phyloP scores from a whole-genome alignment of 257 asterid genomes.

The Cordia subcordata region DNA sequence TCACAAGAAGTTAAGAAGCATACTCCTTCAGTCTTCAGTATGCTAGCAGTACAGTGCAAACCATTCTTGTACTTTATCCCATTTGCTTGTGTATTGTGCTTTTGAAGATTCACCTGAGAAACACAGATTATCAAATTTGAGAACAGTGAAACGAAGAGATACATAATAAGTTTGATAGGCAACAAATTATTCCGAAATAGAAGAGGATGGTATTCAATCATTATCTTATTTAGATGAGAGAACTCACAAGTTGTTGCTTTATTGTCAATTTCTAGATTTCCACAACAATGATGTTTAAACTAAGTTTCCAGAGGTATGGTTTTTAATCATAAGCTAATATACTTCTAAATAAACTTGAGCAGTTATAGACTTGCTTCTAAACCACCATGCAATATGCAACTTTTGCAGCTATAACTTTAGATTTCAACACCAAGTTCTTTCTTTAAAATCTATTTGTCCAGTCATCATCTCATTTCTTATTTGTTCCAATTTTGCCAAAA shows the following conservation, averaged over 20 bases:
- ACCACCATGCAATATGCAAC: not conserved
- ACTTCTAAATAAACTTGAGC: no score
- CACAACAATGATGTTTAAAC: no score
- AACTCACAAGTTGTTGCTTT: no score
- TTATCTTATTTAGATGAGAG: no score
- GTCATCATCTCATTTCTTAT: not conserved
- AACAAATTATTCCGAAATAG: no score
- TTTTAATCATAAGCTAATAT: no score
- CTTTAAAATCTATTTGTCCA: not conserved
- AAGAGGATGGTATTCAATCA: no score
- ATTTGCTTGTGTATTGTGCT: constrained; percentile 66
- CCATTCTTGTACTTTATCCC: constrained; percentile 73
- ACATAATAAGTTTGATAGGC: no score
- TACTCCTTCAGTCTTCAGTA: constrained; percentile 92
- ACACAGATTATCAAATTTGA: not conserved
- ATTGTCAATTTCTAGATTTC: no score
- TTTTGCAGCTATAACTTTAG: constrained; percentile 1
- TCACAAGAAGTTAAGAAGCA: constrained; percentile 33
- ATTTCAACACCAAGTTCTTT: not conserved
- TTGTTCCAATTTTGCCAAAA: no score
- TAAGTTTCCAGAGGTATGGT: no score
- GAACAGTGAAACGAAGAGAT: not conserved
- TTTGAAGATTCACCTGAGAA: constrained; percentile 82
- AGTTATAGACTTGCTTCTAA: no score
- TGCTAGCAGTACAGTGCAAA: constrained; percentile 71